Evolutionary conservation across 2,329 filamentous ascomycete genomes (phyloP), one percentile per base, ranked within the genome.

Genomic region (Berkeleyomyces rouxiae): DNA sequence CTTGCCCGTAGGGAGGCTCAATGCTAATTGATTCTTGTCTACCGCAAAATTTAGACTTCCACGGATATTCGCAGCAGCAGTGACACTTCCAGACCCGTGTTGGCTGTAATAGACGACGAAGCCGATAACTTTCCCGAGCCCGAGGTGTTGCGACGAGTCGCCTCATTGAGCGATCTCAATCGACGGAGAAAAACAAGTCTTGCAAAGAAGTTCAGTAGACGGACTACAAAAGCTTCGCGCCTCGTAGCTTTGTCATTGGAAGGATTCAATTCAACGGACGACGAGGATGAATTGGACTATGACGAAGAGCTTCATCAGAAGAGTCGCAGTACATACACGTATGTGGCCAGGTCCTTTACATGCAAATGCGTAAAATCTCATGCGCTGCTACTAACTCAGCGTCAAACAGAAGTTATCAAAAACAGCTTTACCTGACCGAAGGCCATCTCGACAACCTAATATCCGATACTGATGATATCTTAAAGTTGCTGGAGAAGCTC

Each of bases 381-480:
- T 37, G 46, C 33, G 39, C 57, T 60, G 13, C 47, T 33, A 36
- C 13, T 51, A 9, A 31, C 39, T 39, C 39, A 43, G 31, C 13
- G 3, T 9, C 53, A 31, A 11, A 10, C 66, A 88, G 85, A 68
- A 76, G 87, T 37, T 96, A 93, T 71, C 82, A 84, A 66, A 86
- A 93, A 69, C 90, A 95, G 73, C 80, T 96, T 11, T 80, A 84
- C 62, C 78, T 92, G 67, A 90, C 90, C 0, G 86, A 91, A 70
- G 81, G 85, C 16, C 90, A 97, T 72, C 80, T 99, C 47, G 86
- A 90, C 66, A 82, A 82, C 47, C 79, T 99, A 11, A 80, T 96
- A 33, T 76, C 81, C 37, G 89, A 90, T 70, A 90, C 92, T 1
- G 82, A 88, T 62, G 81, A 81, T 16, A 87, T 90, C 0, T 78